A percentile compares a stretch with the other conserved stretches of the same genome.
These are phyloP conservation scores for Schizophyllum amplum DNA, from an alignment of 1,284 basidiomycete genomes.

Conservation along the genomic window DNA sequence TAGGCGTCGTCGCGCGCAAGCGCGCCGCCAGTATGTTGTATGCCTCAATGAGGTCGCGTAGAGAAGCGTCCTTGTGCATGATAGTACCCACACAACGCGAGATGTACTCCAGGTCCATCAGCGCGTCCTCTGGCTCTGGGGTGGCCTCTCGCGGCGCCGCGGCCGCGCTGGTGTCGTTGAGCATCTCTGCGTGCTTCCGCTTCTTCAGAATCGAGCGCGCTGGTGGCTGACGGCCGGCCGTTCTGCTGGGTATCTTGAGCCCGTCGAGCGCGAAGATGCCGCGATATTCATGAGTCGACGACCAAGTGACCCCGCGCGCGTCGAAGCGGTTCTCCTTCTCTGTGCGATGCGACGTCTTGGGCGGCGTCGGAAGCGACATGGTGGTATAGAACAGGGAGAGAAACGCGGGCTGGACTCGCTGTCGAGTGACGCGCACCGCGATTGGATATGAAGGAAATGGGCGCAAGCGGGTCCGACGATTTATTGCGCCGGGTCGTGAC, in stretches of 20 bases:
- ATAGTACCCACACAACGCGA: conserved; percentile 52
- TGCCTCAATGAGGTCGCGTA: conserved; percentile 57
- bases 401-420: no score
- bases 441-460: not conserved
- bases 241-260: conserved; percentile 17
- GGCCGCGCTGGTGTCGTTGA: conserved; percentile 13
- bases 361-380: conserved; percentile 56
- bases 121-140: conserved; percentile 61
- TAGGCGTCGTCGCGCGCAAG: conserved; percentile 40
- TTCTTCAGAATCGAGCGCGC: conserved; percentile 62
- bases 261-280: conserved; percentile 29
- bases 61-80: conserved; percentile 34
- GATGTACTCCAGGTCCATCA: conserved; percentile 56
- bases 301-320: conserved; percentile 48
- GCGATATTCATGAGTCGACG: conserved; percentile 46
- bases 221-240: conserved; percentile 31
- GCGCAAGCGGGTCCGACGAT: not conserved
- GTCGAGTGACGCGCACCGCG: not conserved
- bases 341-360: conserved; percentile 45
- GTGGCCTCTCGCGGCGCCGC: conserved; percentile 51
- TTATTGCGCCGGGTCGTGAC: not conserved
- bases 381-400: no score
- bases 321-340: conserved; percentile 38
- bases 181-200: conserved; percentile 9
- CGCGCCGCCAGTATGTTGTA: conserved; percentile 63